Evolutionary conservation across 108 stramenopile species (phyloP).

Genomic region (Pelagomonas calceolata): DNA sequence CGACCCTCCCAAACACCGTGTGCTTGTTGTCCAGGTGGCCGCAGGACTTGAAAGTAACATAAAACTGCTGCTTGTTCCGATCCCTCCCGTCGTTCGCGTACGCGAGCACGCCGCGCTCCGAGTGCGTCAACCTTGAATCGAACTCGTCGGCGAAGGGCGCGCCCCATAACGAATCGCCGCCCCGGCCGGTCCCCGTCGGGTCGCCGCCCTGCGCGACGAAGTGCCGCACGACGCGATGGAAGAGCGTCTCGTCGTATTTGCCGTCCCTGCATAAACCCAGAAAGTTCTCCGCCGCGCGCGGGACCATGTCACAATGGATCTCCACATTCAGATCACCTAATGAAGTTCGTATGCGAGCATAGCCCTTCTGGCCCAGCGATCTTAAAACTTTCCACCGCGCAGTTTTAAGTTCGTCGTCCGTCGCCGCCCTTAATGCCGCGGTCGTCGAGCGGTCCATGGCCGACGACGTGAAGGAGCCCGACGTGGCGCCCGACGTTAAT

Average conservation of each 20-base stretch:
- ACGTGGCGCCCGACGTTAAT: conserved; percentile 55
- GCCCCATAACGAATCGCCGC: conserved; percentile 68
- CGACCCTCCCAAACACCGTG: conserved; percentile 81
- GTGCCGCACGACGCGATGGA: conserved; percentile 76
- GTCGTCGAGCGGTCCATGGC: conserved; percentile 37
- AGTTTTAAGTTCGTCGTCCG: conserved; percentile 69
- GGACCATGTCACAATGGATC: conserved; percentile 81
- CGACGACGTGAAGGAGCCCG: conserved; percentile 62
- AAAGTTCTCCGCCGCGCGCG: conserved; percentile 80
- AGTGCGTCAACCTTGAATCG: conserved; percentile 66
- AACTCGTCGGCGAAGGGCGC: conserved; percentile 81
- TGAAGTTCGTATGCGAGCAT: conserved; percentile 65
- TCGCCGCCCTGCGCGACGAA: conserved; percentile 94
- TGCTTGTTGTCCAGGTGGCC: conserved; percentile 91
- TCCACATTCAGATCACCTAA: conserved; percentile 77
- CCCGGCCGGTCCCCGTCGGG: conserved; percentile 46
- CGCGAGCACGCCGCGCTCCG: conserved; percentile 58
- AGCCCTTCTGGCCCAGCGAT: conserved; percentile 69
- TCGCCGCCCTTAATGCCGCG: conserved; percentile 57
- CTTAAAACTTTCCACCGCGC: conserved; percentile 59
- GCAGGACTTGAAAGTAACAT: conserved; percentile 74
- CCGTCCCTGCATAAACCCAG: conserved; percentile 61
- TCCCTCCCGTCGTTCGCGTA: conserved; percentile 90
- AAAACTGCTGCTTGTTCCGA: conserved; percentile 87
- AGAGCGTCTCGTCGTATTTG: conserved; percentile 72